Percentiles rank a stretch among this genome's conserved stretches.
These are phyloP conservation scores for Trametes cinnabarina DNA, from an alignment of 768 basidiomycete genomes.

Conservation along the genomic window DNA sequence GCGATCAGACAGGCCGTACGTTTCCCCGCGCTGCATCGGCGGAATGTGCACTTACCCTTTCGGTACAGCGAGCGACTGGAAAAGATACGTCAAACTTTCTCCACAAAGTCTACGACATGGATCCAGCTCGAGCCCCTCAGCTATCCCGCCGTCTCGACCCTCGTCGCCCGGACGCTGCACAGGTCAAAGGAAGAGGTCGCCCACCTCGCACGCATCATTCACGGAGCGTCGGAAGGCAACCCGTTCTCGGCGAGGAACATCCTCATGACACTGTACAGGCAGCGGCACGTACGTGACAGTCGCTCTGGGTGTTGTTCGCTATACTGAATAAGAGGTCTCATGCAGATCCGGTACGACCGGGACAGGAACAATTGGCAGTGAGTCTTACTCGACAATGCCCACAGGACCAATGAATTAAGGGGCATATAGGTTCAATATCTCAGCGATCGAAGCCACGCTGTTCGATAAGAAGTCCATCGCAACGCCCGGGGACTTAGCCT, in stretches of 20 bases:
- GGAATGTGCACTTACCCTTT: neutral
- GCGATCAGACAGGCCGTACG: slow-evolving; percentile 54
- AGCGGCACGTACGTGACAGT: slow-evolving; percentile 51
- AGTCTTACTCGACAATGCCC: slow-evolving; percentile 24
- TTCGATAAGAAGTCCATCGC: slow-evolving; percentile 47
- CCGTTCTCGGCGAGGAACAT: slow-evolving; percentile 68
- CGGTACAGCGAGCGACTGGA: slow-evolving; percentile 42
- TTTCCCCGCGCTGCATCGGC: neutral
- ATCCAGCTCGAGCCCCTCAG: slow-evolving; percentile 61
- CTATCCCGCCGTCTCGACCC: slow-evolving; percentile 51
- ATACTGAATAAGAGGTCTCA: neutral
- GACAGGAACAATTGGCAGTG: slow-evolving; percentile 66
- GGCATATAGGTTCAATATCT: slow-evolving; percentile 49
- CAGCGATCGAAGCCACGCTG: slow-evolving; percentile 53
- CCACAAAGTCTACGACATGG: slow-evolving; percentile 61
- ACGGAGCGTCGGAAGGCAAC: slow-evolving; percentile 61
- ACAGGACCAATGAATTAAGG: neutral
- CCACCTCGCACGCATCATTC: slow-evolving; percentile 54
- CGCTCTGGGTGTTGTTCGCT: neutral
- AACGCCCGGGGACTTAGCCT: slow-evolving; percentile 62
- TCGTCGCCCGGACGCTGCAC: slow-evolving; percentile 65
- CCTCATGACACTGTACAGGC: slow-evolving; percentile 60
- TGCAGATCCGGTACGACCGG: slow-evolving; percentile 64
- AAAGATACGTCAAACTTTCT: slow-evolving; percentile 56
- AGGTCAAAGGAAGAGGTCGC: slow-evolving; percentile 54